Base-by-base conservation (phyloP, 768 basidiomycete species). In the Tephrocybe rancida region DNA sequence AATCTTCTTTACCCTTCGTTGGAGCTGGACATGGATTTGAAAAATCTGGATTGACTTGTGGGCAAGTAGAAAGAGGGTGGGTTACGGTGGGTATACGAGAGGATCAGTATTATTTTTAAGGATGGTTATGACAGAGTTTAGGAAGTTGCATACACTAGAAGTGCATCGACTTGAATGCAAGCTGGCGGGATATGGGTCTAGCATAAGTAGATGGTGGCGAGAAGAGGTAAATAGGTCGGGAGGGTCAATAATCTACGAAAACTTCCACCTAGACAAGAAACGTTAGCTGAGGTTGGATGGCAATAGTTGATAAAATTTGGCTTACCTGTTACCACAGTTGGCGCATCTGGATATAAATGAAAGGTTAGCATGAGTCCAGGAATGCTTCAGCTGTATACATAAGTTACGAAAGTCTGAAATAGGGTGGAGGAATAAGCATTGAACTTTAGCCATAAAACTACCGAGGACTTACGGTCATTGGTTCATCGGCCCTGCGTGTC, bases 401-500 rank as follows among this genome's bases (percentile, higher is more conserved):
- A 92, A 84, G 91, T 94, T 60, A 95, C 92, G 67, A 95, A 96
- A 19, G 94, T 95, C 87, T 91, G 50, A 35, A 29, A 27, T 3
- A 38, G 13, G 39, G 39, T 13, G 45, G 35, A 48, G 48, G 16
- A 30, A 43, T 18, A 50, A 38, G 34, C 57, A 51, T 25, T 22
- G 37, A 35, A 13, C 19, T 21, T 11, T 19, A 32, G 13, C 18
- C 16, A 22, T 18, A 29, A 32, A 6, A 35, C 41, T 35, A 32
- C 27, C 57, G 41, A 41, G 21, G 18, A 79, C 87, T 65, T 67
- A 91, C 89, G 2, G 96, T 98, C 95, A 98, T 98, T 21, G 96
- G 95, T 73, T 98, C 97, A 74, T 98, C 97, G 7, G 97, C 96
- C 65, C 92, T 94, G 50, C 97, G 83, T 7, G 97, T 99, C 68